Conservation (phyloP, 2,329 filamentous ascomycete species). For the Teratosphaeria nubilosa region DNA sequence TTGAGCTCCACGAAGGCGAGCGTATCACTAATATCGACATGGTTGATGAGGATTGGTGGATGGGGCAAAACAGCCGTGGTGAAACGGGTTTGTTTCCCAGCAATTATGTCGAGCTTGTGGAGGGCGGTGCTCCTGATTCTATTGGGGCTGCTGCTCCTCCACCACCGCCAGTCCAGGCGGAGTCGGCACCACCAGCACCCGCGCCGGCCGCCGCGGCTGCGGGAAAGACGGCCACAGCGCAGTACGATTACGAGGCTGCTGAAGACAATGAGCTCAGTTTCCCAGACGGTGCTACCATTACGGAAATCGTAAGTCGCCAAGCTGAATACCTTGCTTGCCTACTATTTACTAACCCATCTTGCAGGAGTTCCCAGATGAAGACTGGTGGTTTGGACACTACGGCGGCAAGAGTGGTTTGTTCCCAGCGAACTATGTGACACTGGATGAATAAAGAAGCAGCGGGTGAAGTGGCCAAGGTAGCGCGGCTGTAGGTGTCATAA, state of each 20-base stretch:
- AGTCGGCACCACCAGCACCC: slow-evolving; percentile 7
- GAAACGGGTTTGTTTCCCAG: slow-evolving; percentile 89
- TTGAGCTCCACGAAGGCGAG: slow-evolving; percentile 82
- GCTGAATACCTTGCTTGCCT: background rate
- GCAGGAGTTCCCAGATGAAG: slow-evolving; percentile 90
- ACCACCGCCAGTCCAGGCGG: slow-evolving; percentile 26
- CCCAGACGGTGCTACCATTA: slow-evolving; percentile 77
- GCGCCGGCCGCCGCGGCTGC: slow-evolving; percentile 30
- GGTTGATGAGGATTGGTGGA: slow-evolving; percentile 99
- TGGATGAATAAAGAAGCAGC: slow-evolving; percentile 30
- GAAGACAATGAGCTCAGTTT: slow-evolving; percentile 86
- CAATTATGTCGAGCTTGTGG: slow-evolving; percentile 87
- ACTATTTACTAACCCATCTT: background rate
- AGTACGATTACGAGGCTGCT: slow-evolving; percentile 94
- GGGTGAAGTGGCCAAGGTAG: background rate
- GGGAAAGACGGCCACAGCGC: slow-evolving; percentile 56
- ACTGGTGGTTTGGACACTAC: slow-evolving; percentile 95
- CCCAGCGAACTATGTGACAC: slow-evolving; percentile 43
- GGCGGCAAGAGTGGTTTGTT: slow-evolving; percentile 75
- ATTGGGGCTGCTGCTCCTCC: slow-evolving; percentile 32
- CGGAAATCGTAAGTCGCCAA: slow-evolving; percentile 54
- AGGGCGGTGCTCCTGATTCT: slow-evolving; percentile 30
- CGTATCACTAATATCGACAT: slow-evolving; percentile 86
- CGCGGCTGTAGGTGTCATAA: background rate
- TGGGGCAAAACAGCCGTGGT: slow-evolving; percentile 77